Percentiles rank a stretch among this genome's conserved stretches.
Evolutionary conservation across 176 grass and related monocot genomes (phyloP).

Genomic region (Areca catechu): DNA sequence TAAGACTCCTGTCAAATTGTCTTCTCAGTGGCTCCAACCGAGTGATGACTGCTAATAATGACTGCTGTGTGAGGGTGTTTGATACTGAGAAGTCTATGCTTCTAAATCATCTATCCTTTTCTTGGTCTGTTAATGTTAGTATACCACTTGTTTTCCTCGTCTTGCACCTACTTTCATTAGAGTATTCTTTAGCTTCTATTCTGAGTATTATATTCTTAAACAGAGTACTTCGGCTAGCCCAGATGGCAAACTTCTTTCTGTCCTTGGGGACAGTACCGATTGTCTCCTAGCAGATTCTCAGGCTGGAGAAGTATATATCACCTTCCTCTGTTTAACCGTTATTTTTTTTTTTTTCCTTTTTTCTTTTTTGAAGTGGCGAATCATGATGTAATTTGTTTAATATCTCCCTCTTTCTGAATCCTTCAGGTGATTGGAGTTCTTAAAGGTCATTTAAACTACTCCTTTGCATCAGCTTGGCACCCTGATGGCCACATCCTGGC

Average conservation of each 20-base stretch:
- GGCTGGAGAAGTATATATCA: conserved; percentile 43
- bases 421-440: neutral
- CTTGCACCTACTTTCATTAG: neutral
- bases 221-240: conserved; percentile 50
- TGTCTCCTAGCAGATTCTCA: conserved; percentile 54
- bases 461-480: conserved; percentile 15
- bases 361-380: too few species aligned
- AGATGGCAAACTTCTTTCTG: conserved; percentile 54
- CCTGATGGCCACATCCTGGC: conserved; percentile 10
- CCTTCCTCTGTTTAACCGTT: too few species aligned
- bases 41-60: conserved; percentile 49
- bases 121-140: conserved; percentile 74
- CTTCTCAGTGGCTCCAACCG: conserved; percentile 36
- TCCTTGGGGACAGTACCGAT: conserved; percentile 58
- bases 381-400: too few species aligned
- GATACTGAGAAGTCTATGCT: conserved; percentile 32
- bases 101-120: conserved; percentile 26
- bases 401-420: too few species aligned
- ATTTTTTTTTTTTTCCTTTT: too few species aligned
- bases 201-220: neutral
- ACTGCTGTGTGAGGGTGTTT: conserved; percentile 39
- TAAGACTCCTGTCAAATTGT: too few species aligned
- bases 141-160: neutral
- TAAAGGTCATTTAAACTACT: conserved; percentile 3
- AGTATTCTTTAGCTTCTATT: neutral